Evolutionary conservation across 495 filamentous ascomycete species (phyloP).

Genomic region (Aspergillus saccharolyticus): DNA sequence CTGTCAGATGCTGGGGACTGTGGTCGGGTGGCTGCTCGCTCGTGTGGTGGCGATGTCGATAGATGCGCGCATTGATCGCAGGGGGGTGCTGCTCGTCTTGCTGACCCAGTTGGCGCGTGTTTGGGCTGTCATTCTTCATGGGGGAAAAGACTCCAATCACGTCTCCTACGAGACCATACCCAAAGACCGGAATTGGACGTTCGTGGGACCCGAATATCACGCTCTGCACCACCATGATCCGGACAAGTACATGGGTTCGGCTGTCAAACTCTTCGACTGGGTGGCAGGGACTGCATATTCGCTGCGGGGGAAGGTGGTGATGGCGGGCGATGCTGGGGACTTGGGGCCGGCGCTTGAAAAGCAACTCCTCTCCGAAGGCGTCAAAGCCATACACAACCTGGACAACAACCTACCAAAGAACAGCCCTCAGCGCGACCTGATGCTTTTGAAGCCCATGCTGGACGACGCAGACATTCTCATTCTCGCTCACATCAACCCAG

Average conservation of each 20-base stretch:
- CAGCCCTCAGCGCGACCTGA: conserved; percentile 7
- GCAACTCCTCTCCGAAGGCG: conserved; percentile 9
- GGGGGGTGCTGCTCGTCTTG: neutral
- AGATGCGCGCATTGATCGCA: neutral
- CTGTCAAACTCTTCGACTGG: conserved; percentile 23
- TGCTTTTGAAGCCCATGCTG: neutral
- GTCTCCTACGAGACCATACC: conserved; percentile 13
- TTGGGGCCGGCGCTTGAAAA: conserved; percentile 14
- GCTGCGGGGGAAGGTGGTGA: conserved; percentile 15
- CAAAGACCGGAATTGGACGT: conserved; percentile 14
- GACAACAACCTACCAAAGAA: conserved; percentile 1
- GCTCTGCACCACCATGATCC: conserved; percentile 20
- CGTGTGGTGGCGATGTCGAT: neutral
- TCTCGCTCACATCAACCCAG: conserved; percentile 9
- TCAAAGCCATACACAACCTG: conserved; percentile 5
- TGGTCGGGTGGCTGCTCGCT: conserved; percentile 8
- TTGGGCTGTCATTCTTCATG: conserved; percentile 9
- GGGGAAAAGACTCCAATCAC: conserved; percentile 19
- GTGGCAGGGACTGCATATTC: conserved; percentile 19
- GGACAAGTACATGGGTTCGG: conserved; percentile 20
- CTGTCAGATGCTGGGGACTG: conserved; percentile 9
- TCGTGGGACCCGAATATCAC: conserved; percentile 22
- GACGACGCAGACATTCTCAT: conserved; percentile 12
- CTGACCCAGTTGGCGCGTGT: conserved; percentile 4
- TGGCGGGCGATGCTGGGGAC: conserved; percentile 13